Conservation (phyloP, 139 green algal genomes). For the Micractinium sp. region DNA sequence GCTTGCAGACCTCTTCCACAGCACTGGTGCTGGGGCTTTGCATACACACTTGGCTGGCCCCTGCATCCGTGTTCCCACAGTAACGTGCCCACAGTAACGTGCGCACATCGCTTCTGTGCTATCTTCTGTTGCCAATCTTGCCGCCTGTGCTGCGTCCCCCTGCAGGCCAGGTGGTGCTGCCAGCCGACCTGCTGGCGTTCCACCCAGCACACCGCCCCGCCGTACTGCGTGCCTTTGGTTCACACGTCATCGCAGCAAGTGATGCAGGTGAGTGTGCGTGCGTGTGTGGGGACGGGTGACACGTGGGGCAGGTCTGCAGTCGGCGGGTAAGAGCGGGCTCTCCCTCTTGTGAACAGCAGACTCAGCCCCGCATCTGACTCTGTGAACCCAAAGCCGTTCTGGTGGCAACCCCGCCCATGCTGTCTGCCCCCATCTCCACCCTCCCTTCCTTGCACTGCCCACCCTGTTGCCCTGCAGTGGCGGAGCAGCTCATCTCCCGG, state of each 20-base stretch:
- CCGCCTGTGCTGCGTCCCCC: neutral
- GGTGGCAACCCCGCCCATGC: too few species aligned
- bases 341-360: neutral
- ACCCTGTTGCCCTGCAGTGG: constrained; percentile 7
- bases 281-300: too few species aligned
- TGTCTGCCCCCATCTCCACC: neutral
- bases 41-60: too few species aligned
- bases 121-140: neutral
- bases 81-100: too few species aligned
- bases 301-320: too few species aligned
- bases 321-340: too few species aligned
- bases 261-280: neutral
- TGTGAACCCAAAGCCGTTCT: too few species aligned
- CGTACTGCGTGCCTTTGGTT: constrained; percentile 51
- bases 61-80: too few species aligned
- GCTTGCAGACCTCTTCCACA: too few species aligned
- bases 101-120: too few species aligned
- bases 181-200: constrained; percentile 43
- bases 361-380: too few species aligned
- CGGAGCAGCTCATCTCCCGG: constrained; percentile 38
- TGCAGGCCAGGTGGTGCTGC: constrained; percentile 25
- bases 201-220: constrained; percentile 20
- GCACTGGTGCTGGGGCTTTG: too few species aligned
- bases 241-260: constrained; percentile 50
- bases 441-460: neutral